A percentile compares a stretch with the other conserved stretches of the same genome.
These are phyloP conservation scores for Diaporthe batatas DNA, from an alignment of 2,329 filamentous ascomycete species.

Conservation along the genomic window DNA sequence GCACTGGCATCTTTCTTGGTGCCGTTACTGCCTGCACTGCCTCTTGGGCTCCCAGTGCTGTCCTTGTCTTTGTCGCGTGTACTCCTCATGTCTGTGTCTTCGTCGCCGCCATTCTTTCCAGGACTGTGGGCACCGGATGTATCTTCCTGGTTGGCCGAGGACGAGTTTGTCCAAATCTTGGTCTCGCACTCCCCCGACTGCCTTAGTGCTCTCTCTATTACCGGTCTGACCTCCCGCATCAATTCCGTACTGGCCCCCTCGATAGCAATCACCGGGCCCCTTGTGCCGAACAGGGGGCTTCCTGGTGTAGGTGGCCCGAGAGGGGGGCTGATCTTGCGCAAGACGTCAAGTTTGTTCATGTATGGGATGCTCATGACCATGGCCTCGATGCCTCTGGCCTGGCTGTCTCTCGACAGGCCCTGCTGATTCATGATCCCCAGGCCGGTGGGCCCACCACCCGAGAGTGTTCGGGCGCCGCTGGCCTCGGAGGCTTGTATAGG, in stretches of 20 bases:
- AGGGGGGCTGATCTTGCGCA: conserved; percentile 82
- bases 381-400: conserved; percentile 69
- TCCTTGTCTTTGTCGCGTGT: conserved; percentile 7
- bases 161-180: conserved; percentile 57
- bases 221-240: conserved; percentile 69
- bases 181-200: conserved; percentile 61
- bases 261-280: conserved; percentile 86
- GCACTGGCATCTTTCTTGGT: conserved; percentile 5
- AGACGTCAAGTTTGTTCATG: conserved; percentile 80
- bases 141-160: conserved; percentile 5
- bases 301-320: conserved; percentile 57
- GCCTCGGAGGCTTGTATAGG: conserved; percentile 45
- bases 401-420: conserved; percentile 44
- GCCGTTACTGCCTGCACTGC: conserved; percentile 8
- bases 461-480: conserved; percentile 46
- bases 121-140: conserved; percentile 54
- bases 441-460: conserved; percentile 31
- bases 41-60: conserved; percentile 23
- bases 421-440: conserved; percentile 30
- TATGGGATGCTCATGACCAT: conserved; percentile 83
- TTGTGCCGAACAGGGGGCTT: conserved; percentile 55
- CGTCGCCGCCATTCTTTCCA: conserved; percentile 11
- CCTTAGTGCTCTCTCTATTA: conserved; percentile 74
- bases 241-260: conserved; percentile 77
- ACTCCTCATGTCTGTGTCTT: conserved; percentile 36